These are phyloP conservation scores for Paecilomyces sp. DNA, from an alignment of 2,329 filamentous ascomycete species.

Conservation along the genomic window DNA sequence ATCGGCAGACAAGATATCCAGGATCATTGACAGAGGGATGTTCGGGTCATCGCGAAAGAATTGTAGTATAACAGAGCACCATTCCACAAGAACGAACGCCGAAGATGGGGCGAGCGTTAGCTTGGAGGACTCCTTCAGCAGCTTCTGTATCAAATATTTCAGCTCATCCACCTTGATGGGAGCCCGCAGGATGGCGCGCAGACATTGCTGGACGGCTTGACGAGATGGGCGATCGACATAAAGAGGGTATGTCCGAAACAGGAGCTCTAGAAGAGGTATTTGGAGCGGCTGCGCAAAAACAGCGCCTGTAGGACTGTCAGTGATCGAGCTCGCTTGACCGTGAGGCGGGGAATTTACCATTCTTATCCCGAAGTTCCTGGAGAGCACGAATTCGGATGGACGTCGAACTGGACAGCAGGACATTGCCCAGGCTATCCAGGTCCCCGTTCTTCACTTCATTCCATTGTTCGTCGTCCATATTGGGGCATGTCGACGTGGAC, in stretches of 20 bases:
- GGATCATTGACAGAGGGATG: slow-evolving; percentile 49
- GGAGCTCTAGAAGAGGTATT: slow-evolving; percentile 55
- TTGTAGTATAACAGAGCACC: slow-evolving; percentile 75
- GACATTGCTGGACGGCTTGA: slow-evolving; percentile 72
- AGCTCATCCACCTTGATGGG: slow-evolving; percentile 41
- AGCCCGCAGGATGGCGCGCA: slow-evolving; percentile 60
- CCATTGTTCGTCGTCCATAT: slow-evolving; percentile 39
- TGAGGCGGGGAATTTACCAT: slow-evolving; percentile 22
- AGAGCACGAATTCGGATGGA: slow-evolving; percentile 33
- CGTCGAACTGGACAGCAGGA: slow-evolving; percentile 36
- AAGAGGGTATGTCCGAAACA: slow-evolving; percentile 81
- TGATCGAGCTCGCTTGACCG: not conserved
- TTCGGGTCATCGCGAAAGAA: slow-evolving; percentile 61
- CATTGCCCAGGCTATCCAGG: slow-evolving; percentile 31
- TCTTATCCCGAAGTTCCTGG: slow-evolving; percentile 39
- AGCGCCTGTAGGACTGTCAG: slow-evolving; percentile 19
- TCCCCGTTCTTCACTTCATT: slow-evolving; percentile 36
- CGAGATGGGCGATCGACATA: slow-evolving; percentile 83
- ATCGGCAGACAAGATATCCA: slow-evolving; percentile 60
- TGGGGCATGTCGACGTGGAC: slow-evolving; percentile 20
- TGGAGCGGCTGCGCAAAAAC: slow-evolving; percentile 24
- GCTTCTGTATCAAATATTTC: slow-evolving; percentile 56
- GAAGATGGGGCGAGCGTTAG: slow-evolving; percentile 67
- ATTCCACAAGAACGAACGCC: slow-evolving; percentile 85
- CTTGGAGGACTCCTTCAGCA: slow-evolving; percentile 70